Evolutionary conservation across 2,329 filamentous ascomycete species (phyloP), one percentile per base, ranked within the genome.

Genomic region (Pyrenophora teres): DNA sequence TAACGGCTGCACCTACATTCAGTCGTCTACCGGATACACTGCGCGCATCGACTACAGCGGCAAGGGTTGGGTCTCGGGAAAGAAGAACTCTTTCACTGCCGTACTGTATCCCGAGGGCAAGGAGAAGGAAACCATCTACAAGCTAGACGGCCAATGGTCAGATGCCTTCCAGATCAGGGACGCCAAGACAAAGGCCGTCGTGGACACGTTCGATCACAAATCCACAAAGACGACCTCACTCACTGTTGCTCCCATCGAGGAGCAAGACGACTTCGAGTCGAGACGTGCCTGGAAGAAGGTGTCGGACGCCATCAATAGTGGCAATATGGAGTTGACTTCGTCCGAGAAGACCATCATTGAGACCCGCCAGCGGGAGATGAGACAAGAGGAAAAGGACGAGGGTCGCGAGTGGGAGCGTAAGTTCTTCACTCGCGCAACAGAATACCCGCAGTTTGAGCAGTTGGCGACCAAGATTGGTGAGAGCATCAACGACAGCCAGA

Each of bases 61-160:
- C 67, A 93, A 91, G 72, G 93, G 93, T 51, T 99, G 93, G 93
- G 76, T 99, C 8, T 92, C 88, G 39, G 94, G 93, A 61, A 96
- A 96, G 81, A 97, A 96, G 80, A 97, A 97, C 78, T 89, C 83
- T 50, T 91, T 97, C 72, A 85, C 80, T 10, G 93, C 92, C 12
- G 81, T 80, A 19, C 73, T 97, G 50, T 92, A 88, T 76, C 89
- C 74, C 76, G 85, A 77, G 56, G 83, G 80, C 56, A 85, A 77
- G 75, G 90, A 87, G 74, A 89, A 88, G 75, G 87, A 89, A 45
- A 82, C 85, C 54, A 79, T 87, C 41, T 97, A 93, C 80, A 90
- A 86, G n/a, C 81, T 88, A 33, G 87, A 91, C 25, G 94, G 94
- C 19, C 90, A 95, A 72, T 99, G 94, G 94, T 95, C 86, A 51